Base-by-base conservation (phyloP, 805 yeast genomes). In the Jamesozyma piceae region DNA sequence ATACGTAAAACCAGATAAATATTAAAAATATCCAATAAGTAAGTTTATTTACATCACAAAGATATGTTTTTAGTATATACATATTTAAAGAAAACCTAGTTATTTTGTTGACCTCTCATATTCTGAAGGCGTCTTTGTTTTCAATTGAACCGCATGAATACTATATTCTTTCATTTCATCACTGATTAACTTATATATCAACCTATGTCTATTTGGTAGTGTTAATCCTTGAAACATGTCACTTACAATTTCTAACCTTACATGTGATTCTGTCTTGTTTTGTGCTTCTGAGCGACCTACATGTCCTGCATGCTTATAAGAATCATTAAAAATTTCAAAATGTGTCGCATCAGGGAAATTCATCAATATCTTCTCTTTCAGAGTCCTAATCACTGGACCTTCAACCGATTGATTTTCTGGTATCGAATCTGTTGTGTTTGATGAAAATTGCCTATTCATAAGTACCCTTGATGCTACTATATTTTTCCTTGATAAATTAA, bases 261-360 rank as follows among this genome's bases (percentile, higher is more conserved):
- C 87, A 60, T 90, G 97, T 0, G 94, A 81, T 62, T 90, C 97
- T 2, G 73, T 71, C 14, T 67, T 69, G 61, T 87, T 87, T 2
- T 71, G 51, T 8, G 89, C 86, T 3, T 81, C 87, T 41, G 78
- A 72, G 67, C 86, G 73, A 2, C 94, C 88, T 44, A 78, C 80
- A 61, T 90, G 97, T 49, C 85, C 89, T 2, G 88, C 77, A 62
- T 90, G 97, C 58, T 83, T 83, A 62, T 77, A 78, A 5, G 95
- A 85, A 62, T 90, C 97, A 59, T 90, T 90, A 44, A 67, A 68
- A 5, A 90, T 71, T 27, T 66, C 71, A 49, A 75, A 68, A n/a
- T 42, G 40, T 1, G 14, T 9, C 10, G 41, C 21, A 5, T 39
- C 46, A 2, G 49, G 48, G 34, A 48, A 43, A 9, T 14, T 5